These are phyloP conservation scores for Euphorbia tirucalli DNA, from an alignment of 345 rosid genomes.

Conservation along the genomic window DNA sequence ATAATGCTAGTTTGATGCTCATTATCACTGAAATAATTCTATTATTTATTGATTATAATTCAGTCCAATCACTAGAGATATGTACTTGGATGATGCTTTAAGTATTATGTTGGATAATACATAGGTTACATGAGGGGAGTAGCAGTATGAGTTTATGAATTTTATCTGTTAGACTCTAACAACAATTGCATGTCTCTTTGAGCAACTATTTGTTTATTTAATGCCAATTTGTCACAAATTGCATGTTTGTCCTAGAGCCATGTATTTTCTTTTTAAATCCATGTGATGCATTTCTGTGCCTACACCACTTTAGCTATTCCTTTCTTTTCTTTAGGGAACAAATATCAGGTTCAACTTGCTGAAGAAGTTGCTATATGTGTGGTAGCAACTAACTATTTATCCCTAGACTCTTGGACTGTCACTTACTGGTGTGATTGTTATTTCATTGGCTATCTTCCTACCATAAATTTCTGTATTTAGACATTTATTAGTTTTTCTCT, in stretches of 20 bases:
- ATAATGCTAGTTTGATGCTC: neutral
- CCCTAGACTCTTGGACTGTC: neutral
- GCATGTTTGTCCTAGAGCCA: neutral
- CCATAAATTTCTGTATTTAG: neutral
- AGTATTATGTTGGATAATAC: no score
- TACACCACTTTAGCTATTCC: neutral
- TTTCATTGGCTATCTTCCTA: neutral
- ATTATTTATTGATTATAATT: neutral
- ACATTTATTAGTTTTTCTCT: neutral
- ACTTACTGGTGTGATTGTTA: neutral
- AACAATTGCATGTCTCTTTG: neutral
- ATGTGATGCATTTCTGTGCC: neutral
- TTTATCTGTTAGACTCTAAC: neutral
- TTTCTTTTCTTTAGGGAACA: neutral
- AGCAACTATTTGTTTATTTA: neutral
- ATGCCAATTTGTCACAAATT: neutral
- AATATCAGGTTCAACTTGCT: slow-evolving; percentile 11
- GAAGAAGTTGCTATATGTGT: slow-evolving; percentile 7
- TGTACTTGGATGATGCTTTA: neutral
- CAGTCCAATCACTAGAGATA: neutral
- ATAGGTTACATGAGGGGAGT: neutral
- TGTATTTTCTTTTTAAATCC: neutral
- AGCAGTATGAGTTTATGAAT: neutral
- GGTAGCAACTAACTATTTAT: neutral
- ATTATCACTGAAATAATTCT: neutral